Percentiles rank a stretch among this genome's conserved stretches.
These are phyloP conservation scores for Microascus cirrosus DNA, from an alignment of 2,329 filamentous ascomycete species.

Conservation along the genomic window DNA sequence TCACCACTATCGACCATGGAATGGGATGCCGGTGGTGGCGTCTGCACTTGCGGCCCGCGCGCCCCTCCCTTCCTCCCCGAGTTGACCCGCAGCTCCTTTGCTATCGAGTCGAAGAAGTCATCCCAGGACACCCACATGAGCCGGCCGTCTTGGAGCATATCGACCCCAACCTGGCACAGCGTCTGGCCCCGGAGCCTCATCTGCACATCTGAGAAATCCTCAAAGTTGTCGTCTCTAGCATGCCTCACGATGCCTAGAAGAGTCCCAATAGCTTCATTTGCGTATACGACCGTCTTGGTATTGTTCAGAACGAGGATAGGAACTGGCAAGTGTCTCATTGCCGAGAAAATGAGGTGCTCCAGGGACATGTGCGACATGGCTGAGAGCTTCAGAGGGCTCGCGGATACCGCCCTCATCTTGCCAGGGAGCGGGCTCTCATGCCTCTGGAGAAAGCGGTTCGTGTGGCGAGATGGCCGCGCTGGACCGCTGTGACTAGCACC, in stretches of 20 bases:
- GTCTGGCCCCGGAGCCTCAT: slow-evolving; percentile 55
- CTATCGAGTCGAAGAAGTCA: slow-evolving; percentile 42
- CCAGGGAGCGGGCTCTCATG: not conserved
- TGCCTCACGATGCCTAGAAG: slow-evolving; percentile 48
- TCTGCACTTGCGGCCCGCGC: not conserved
- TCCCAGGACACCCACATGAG: slow-evolving; percentile 51
- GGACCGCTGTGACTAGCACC: not conserved
- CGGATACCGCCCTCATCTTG: not conserved
- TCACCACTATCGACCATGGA: not conserved
- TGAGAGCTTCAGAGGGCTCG: slow-evolving; percentile 11
- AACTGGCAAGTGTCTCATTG: slow-evolving; percentile 64
- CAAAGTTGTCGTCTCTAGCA: slow-evolving; percentile 19
- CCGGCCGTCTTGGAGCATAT: slow-evolving; percentile 58
- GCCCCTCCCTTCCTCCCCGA: not conserved
- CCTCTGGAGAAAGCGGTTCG: not conserved
- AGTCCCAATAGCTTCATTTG: slow-evolving; percentile 65
- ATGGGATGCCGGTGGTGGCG: not conserved
- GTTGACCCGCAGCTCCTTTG: not conserved
- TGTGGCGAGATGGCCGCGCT: not conserved
- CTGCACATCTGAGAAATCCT: slow-evolving; percentile 31
- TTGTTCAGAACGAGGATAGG: slow-evolving; percentile 59
- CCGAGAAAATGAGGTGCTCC: slow-evolving; percentile 50
- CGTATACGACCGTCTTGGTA: slow-evolving; percentile 58
- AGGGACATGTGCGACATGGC: slow-evolving; percentile 36
- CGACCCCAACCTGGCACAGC: slow-evolving; percentile 59